Percentiles rank a stretch among this genome's conserved stretches.
These are phyloP conservation scores for Magnolia officinalis DNA, from an alignment of 164 flowering plant species.

Conservation along the genomic window DNA sequence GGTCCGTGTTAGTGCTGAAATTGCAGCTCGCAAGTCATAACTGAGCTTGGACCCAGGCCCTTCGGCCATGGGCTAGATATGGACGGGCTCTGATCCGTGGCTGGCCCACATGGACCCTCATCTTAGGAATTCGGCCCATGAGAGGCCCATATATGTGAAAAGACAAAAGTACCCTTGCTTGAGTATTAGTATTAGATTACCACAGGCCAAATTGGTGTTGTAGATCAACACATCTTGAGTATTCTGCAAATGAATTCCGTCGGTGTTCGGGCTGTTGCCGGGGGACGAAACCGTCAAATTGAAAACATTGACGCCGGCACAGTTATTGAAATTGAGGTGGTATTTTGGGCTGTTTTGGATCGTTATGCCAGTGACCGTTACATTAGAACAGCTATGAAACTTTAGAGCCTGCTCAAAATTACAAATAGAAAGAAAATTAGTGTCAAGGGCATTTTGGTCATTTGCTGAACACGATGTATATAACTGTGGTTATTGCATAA, in stretches of 20 bases:
- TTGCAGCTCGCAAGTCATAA: too few relatives aligned
- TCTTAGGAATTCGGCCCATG: neutral
- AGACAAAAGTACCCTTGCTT: neutral
- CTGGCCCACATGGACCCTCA: too few relatives aligned
- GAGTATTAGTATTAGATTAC: constrained; percentile 19
- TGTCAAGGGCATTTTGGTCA: neutral
- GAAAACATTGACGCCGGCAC: constrained; percentile 28
- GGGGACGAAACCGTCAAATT: constrained; percentile 30
- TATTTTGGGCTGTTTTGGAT: constrained; percentile 38
- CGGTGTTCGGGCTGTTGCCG: constrained; percentile 39
- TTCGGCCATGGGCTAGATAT: too few relatives aligned
- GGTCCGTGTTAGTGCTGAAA: too few relatives aligned
- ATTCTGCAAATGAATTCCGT: constrained; percentile 47
- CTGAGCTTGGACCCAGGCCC: too few relatives aligned
- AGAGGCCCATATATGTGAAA: neutral
- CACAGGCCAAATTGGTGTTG: constrained; percentile 31
- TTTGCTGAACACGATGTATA: neutral
- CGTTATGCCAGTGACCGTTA: constrained; percentile 28
- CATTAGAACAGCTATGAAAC: constrained; percentile 32
- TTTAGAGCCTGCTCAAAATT: constrained; percentile 25
- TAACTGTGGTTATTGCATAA: too few relatives aligned
- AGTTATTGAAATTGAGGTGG: constrained; percentile 44
- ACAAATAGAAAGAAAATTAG: neutral
- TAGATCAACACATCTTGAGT: constrained; percentile 29
- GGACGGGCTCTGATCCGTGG: too few relatives aligned